Evolutionary conservation across 2,329 filamentous ascomycete genomes (phyloP), one percentile per base, ranked within the genome.

Genomic region (Venturia aucupariae): DNA sequence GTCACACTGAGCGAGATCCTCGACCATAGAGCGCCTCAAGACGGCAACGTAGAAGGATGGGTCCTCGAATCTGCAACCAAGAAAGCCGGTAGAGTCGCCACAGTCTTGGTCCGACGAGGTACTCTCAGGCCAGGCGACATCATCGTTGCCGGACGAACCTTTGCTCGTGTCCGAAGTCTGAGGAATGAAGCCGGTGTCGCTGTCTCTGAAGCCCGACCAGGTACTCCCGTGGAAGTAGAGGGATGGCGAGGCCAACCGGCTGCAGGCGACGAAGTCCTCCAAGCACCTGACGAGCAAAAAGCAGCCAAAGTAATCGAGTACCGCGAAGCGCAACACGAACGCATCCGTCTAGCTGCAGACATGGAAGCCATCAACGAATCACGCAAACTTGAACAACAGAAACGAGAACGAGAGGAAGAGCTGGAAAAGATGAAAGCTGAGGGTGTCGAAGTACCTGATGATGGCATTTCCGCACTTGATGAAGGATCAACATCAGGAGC

Each of bases 1-100:
- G 78, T 94, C 27, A 88, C 90, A 0, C 82, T 96, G 5, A 89
- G 92, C 1, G 94, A 99, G 73, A 86, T 97, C 68, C 83, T 97
- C 15, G 94, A 99, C 70, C 88, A 95, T 71, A 88, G 93, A 57
- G 90, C 93, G 35, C 90, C 96, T 69, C 75, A 75, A 0, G 83
- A 89, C 67, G 89, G 91, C 24, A 83, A 85, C 72, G 90, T 88
- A 8, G 94, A 99, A 77, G 94, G 94, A 19, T 97, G 92, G 90
- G 83, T 99, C 22, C 83, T 99, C 6, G 94, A 99, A 78, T 91
- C 90, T 48, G 90, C 90, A 64, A 89, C 95, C 19, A 97, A 96
- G 77, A 84, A 85, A 22, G 84, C 87, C 46, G 94, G 94, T 46
- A 90, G 90, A 69, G 88, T 90, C 11, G 94, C 94, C 4, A 97